These are phyloP conservation scores for Colletotrichum australisinense DNA, from an alignment of 2,329 filamentous ascomycete species.

Conservation along the genomic window DNA sequence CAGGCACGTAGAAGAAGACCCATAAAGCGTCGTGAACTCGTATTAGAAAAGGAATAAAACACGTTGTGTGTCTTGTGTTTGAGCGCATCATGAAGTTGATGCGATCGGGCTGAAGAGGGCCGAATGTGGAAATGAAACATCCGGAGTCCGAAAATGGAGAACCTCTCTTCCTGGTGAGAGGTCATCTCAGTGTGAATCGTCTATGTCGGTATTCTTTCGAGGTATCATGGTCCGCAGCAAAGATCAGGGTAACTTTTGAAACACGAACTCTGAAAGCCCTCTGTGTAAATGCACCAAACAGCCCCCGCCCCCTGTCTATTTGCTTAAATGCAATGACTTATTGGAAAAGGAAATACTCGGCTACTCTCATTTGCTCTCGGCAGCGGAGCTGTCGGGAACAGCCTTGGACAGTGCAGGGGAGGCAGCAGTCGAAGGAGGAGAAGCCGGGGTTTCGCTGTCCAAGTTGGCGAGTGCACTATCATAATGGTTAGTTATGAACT, in stretches of 20 bases:
- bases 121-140: constrained; percentile 46
- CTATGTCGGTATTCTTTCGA: constrained; percentile 54
- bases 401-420: constrained; percentile 75
- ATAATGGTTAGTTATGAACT: constrained; percentile 42
- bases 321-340: constrained; percentile 57
- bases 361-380: constrained; percentile 54
- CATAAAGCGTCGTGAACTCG: constrained; percentile 35
- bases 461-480: constrained; percentile 68
- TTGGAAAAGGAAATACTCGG: constrained; percentile 42
- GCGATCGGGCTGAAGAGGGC: constrained; percentile 32
- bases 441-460: constrained; percentile 73
- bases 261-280: constrained; percentile 58
- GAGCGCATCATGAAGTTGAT: constrained; percentile 18
- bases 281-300: constrained; percentile 60
- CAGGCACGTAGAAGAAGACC: constrained; percentile 30
- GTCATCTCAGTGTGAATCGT: constrained; percentile 51
- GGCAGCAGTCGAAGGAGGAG: constrained; percentile 75
- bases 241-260: constrained; percentile 59
- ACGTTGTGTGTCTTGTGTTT: constrained; percentile 8
- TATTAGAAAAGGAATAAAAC: constrained; percentile 36
- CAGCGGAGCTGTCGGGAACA: constrained; percentile 60
- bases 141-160: constrained; percentile 40
- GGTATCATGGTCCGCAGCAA: constrained; percentile 61
- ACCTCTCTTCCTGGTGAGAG: constrained; percentile 45
- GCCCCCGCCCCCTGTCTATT: constrained; percentile 62